Conservation (phyloP, 140 eudicot genomes). For the Stevia rebaudiana region DNA sequence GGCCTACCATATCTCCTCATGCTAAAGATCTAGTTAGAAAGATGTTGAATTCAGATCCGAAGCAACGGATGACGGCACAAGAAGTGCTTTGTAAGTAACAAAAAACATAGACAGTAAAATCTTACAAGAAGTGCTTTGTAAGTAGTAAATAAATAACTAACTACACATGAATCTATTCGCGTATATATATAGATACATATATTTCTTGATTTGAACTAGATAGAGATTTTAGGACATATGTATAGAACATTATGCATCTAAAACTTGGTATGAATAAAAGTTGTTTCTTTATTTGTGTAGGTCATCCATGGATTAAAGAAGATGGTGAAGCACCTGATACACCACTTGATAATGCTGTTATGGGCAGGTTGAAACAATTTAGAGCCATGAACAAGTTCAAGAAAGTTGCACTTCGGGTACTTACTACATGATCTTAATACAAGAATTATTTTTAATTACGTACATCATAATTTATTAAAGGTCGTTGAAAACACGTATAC, state of each 20-base stretch:
- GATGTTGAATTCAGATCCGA: constrained; percentile 82
- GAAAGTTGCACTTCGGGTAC: constrained; percentile 94
- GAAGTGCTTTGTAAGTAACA: constrained; percentile 78
- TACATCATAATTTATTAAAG: too few relatives aligned
- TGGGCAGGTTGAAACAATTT: constrained; percentile 84
- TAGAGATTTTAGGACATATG: too few relatives aligned
- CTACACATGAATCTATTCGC: too few relatives aligned
- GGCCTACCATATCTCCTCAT: constrained; percentile 73
- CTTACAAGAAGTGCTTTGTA: constrained; percentile 80
- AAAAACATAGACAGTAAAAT: too few relatives aligned
- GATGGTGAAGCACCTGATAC: constrained; percentile 98
- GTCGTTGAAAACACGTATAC: too few relatives aligned
- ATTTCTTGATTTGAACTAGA: too few relatives aligned
- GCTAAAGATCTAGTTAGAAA: constrained; percentile 85
- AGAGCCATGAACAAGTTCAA: constrained; percentile 95
- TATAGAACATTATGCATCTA: too few relatives aligned
- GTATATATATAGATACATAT: too few relatives aligned
- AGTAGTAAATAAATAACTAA: constrained; percentile 15
- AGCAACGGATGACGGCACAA: constrained; percentile 64
- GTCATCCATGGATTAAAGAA: constrained; percentile 97
- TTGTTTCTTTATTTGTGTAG: constrained; percentile 31
- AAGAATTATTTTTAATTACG: too few relatives aligned
- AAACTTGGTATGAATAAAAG: too few relatives aligned
- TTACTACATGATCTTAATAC: background rate
- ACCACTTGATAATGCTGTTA: constrained; percentile 94